A percentile compares a stretch with the other conserved stretches of the same genome.
Conservation (phyloP, 1,139 yeast genomes). For the Suhomyces choctaworum region DNA sequence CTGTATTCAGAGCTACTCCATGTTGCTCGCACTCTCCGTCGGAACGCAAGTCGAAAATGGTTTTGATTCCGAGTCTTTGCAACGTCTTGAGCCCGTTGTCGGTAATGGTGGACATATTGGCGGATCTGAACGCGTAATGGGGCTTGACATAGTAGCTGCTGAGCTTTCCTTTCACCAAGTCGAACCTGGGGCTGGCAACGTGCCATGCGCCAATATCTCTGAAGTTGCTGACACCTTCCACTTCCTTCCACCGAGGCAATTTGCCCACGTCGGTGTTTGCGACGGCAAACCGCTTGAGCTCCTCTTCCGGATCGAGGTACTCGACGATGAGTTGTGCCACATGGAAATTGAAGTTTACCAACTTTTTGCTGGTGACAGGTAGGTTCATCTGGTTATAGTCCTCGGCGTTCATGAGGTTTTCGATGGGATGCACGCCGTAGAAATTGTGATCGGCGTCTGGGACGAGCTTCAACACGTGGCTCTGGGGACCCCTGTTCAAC, state of each 20-base stretch:
- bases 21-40: slow-evolving; percentile 55
- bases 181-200: slow-evolving; percentile 34
- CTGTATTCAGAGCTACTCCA: slow-evolving; percentile 43
- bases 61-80: slow-evolving; percentile 48
- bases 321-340: slow-evolving; percentile 55
- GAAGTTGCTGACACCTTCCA: slow-evolving; percentile 71
- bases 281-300: slow-evolving; percentile 52
- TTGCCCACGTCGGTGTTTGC: slow-evolving; percentile 38
- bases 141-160: slow-evolving; percentile 49
- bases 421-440: slow-evolving; percentile 49
- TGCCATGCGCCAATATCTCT: slow-evolving; percentile 83
- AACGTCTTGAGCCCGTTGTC: slow-evolving; percentile 44
- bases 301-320: slow-evolving; percentile 52
- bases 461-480: slow-evolving; percentile 59
- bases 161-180: slow-evolving; percentile 10
- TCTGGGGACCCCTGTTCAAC: slow-evolving; percentile 49
- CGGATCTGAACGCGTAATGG: slow-evolving; percentile 62
- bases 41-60: slow-evolving; percentile 71
- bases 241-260: slow-evolving; percentile 55
- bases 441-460: slow-evolving; percentile 80
- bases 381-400: slow-evolving; percentile 35
- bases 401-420: slow-evolving; percentile 29
- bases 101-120: slow-evolving; percentile 55
- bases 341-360: slow-evolving; percentile 56
- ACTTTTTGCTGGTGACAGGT: slow-evolving; percentile 46